Evolutionary conservation across 1,284 basidiomycete species (phyloP), one percentile per base, ranked within the genome.

Genomic region (Flammula alnicola): DNA sequence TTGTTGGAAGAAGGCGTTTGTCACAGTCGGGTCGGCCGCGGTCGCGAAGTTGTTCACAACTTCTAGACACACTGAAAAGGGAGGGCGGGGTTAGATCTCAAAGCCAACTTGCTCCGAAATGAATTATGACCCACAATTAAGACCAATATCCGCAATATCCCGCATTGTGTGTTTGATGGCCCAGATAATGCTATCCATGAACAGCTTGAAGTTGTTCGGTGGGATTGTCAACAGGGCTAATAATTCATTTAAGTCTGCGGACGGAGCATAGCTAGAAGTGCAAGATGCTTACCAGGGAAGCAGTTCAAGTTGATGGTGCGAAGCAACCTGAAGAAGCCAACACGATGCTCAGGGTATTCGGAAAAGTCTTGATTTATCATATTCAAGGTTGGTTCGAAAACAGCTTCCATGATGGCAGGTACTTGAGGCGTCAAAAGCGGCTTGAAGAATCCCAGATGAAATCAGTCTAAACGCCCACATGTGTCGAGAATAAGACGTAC

Each of bases 341-440:
- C 88, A 52, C 97, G 92, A 69, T 99, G 96, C 69, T 99, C 97
- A 17, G 97, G 97, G 76, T 83, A 99, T 72, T 99, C 97, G 16
- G 95, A 78, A 63, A 99, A 97, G 76, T 99, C 97, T 79, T 97
- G 92, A 72, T 97, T 98, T 71, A 99, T 99, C 97, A 99, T 99
- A 63, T 88, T 90, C 54, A 99, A 75, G 3, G 97, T 99, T 33
- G 94, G 94, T 72, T 98, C 95, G 62, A 99, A 99, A 43, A 99
- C 93, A 12, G 96, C 95, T 63, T 99, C 97, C 30, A 99, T 80
- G 52, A 98, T 92, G 3, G 96, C 91, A 1, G 91, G 88, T n/a
- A 99, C 91, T 83, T 99, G 95, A 25, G 94, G 91, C 7, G 91
- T 96, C 45, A 99, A 80, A 38, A 95, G 77, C 23, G 79, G 70